Evolutionary conservation across 768 basidiomycete species (phyloP).

Genomic region (Suillus ampliporus): DNA sequence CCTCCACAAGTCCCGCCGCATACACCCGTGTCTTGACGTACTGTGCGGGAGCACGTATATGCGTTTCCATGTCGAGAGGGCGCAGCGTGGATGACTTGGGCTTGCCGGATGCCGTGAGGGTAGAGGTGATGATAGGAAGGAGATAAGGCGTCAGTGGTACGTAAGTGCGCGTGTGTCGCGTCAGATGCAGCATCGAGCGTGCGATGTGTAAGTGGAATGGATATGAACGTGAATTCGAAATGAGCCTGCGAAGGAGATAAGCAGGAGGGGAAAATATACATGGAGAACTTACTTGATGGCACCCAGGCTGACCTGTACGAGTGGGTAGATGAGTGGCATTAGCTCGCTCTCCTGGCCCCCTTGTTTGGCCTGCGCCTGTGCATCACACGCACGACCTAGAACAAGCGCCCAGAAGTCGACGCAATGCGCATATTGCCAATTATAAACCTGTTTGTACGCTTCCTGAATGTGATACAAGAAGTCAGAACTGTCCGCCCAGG

Average conservation of each 20-base stretch:
- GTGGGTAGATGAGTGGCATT: constrained; percentile 89
- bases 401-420: constrained; percentile 97
- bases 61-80: constrained; percentile 87
- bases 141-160: constrained; percentile 88
- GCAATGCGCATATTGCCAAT: constrained; percentile 97
- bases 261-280: constrained; percentile 3
- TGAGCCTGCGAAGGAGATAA: constrained; percentile 58
- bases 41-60: constrained; percentile 86
- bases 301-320: constrained; percentile 93
- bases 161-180: constrained; percentile 82
- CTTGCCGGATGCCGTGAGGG: constrained; percentile 68
- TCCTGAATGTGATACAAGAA: constrained; percentile 54
- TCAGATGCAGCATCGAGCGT: constrained; percentile 86
- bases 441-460: constrained; percentile 93
- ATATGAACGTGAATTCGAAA: constrained; percentile 89
- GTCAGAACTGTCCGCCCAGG: constrained; percentile 1
- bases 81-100: constrained; percentile 86
- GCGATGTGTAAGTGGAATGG: constrained; percentile 94
- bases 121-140: constrained; percentile 82
- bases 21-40: constrained; percentile 91
- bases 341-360: constrained; percentile 75
- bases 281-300: constrained; percentile 77
- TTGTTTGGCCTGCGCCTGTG: constrained; percentile 54
- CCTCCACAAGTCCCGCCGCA: constrained; percentile 82
- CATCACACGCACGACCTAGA: constrained; percentile 79